Percentiles rank a stretch among this genome's conserved stretches.
phyloP scores from a whole-genome alignment of 352 stramenopile species.

The Pythium chondricola region DNA sequence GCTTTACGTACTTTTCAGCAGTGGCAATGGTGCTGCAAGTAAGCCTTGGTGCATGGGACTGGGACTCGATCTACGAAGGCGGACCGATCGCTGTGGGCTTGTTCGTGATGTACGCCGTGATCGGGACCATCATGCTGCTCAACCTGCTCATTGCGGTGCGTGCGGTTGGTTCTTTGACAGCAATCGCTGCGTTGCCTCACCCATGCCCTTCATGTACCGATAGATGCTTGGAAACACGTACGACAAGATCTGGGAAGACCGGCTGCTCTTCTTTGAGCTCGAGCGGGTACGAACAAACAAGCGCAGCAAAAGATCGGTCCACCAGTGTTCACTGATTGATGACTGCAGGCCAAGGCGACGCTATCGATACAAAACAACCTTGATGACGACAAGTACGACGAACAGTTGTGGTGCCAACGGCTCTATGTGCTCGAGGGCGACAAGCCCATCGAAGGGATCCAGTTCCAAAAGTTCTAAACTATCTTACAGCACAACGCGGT shows the following conservation, averaged over 20 bases:
- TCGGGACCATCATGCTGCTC: constrained; percentile 79
- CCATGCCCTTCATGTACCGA: background rate
- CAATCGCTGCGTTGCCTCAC: background rate
- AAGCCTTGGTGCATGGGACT: constrained; percentile 72
- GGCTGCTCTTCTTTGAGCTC: constrained; percentile 73
- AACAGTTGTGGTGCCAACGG: constrained; percentile 63
- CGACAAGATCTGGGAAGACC: constrained; percentile 82
- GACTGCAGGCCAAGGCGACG: constrained; percentile 54
- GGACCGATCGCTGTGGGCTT: constrained; percentile 58
- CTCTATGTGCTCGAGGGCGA: constrained; percentile 73
- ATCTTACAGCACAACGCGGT: constrained; percentile 20
- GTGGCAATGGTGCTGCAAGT: constrained; percentile 63
- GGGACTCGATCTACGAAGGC: constrained; percentile 63
- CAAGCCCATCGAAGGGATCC: constrained; percentile 71
- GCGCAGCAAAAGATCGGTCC: too few species aligned
- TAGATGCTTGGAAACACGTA: constrained; percentile 85
- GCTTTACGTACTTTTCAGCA: constrained; percentile 49
- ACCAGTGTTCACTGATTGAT: too few species aligned
- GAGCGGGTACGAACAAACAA: constrained; percentile 36
- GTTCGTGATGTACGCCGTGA: constrained; percentile 68
- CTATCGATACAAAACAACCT: constrained; percentile 69
- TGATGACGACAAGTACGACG: constrained; percentile 63
- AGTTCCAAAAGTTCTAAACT: constrained; percentile 57
- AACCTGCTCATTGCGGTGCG: constrained; percentile 72
- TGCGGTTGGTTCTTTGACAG: background rate